phyloP scores from a whole-genome alignment of 2,329 filamentous ascomycete genomes.

The Cladobotryum protrusum region DNA sequence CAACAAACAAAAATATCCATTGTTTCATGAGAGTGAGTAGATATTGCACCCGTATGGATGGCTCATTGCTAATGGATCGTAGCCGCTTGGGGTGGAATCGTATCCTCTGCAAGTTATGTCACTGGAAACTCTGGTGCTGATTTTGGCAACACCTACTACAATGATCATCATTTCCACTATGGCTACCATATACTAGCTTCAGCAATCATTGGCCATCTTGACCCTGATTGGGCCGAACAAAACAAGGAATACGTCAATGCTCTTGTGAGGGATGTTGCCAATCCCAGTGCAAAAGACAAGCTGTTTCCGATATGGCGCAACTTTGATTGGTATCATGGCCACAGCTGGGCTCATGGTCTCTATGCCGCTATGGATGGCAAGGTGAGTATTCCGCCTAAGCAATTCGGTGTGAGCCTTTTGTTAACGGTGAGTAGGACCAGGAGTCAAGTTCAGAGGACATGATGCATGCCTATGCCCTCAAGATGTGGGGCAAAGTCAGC shows the following conservation, averaged over 20 bases:
- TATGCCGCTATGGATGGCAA: constrained; percentile 68
- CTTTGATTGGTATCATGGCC: constrained; percentile 94
- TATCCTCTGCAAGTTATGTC: constrained; percentile 67
- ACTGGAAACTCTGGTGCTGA: constrained; percentile 66
- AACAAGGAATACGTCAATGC: constrained; percentile 79
- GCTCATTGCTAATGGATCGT: constrained; percentile 14
- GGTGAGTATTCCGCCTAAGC: constrained; percentile 25
- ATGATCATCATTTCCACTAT: constrained; percentile 70
- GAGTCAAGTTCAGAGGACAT: constrained; percentile 89
- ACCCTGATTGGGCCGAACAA: constrained; percentile 63
- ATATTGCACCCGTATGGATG: not conserved
- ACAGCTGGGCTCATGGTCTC: constrained; percentile 84
- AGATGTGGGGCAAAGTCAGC: constrained; percentile 83
- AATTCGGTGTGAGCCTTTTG: not conserved
- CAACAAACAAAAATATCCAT: constrained; percentile 61
- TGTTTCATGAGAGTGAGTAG: constrained; percentile 56
- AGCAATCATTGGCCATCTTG: constrained; percentile 73
- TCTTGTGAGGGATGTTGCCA: constrained; percentile 76
- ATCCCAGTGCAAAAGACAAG: constrained; percentile 62
- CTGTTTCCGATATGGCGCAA: constrained; percentile 75
- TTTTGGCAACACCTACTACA: constrained; percentile 87
- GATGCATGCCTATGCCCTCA: constrained; percentile 79
- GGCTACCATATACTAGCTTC: constrained; percentile 88
- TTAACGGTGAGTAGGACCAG: constrained; percentile 45
- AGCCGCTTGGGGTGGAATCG: constrained; percentile 71